phyloP scores from a whole-genome alignment of 1,284 basidiomycete genomes.

The Ustilago esculenta region DNA sequence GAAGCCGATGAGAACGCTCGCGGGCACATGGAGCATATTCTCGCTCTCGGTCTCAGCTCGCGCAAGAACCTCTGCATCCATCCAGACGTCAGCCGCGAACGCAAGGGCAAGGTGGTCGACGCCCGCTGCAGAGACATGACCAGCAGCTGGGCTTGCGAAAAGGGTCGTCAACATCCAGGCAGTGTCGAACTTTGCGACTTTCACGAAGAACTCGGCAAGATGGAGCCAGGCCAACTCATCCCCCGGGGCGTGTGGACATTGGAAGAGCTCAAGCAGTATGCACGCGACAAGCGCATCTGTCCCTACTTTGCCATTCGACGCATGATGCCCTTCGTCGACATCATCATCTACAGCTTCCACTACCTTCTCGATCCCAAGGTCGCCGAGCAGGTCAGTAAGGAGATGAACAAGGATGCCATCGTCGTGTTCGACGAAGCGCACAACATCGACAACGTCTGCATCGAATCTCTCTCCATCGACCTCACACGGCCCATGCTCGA shows the following conservation, averaged over 20 bases:
- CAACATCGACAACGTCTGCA: constrained; percentile 99
- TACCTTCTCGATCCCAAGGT: constrained; percentile 99
- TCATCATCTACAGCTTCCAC: constrained; percentile 99
- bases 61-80: constrained; percentile 97
- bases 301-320: constrained; percentile 96
- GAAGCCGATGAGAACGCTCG: constrained; percentile 37
- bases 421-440: constrained; percentile 99
- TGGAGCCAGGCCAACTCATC: constrained; percentile 85
- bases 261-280: constrained; percentile 90
- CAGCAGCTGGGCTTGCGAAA: constrained; percentile 83
- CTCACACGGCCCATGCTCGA: constrained; percentile 98
- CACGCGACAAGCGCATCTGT: constrained; percentile 84
- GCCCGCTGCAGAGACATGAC: constrained; percentile 96
- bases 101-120: constrained; percentile 97
- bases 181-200: constrained; percentile 92
- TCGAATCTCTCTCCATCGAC: constrained; percentile 97
- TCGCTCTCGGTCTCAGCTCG: constrained; percentile 91
- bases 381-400: constrained; percentile 97
- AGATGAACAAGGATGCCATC: constrained; percentile 96
- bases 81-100: constrained; percentile 93
- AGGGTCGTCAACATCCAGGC: constrained; percentile 85
- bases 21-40: constrained; percentile 72
- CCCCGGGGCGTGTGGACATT: constrained; percentile 92
- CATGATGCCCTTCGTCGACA: constrained; percentile 96
- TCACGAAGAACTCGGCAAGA: constrained; percentile 87